Percentiles rank a stretch among this genome's conserved stretches.
These are phyloP conservation scores for Aegilops speltoides DNA, from an alignment of 176 grass and related monocot genomes.

Conservation along the genomic window DNA sequence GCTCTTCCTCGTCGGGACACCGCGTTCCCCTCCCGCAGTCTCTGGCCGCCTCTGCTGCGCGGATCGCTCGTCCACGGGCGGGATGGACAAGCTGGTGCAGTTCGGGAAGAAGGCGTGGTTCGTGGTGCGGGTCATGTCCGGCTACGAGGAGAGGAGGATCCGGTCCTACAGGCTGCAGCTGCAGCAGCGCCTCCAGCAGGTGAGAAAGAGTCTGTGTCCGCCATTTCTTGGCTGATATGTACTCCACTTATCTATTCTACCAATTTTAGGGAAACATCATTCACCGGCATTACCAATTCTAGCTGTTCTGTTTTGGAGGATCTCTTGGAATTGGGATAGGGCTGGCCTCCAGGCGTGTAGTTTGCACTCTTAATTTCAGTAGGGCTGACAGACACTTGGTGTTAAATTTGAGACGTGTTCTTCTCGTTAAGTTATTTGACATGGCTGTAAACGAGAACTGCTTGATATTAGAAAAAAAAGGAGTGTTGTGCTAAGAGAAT, in stretches of 20 bases:
- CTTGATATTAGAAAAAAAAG: neutral
- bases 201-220: neutral
- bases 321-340: neutral
- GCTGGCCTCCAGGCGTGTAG: neutral
- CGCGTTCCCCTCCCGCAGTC: neutral
- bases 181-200: constrained; percentile 67
- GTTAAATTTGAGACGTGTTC: neutral
- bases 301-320: neutral
- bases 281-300: neutral
- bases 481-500: neutral
- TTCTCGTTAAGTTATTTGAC: neutral
- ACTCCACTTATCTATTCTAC: neutral
- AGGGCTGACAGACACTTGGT: neutral
- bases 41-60: neutral
- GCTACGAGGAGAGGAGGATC: constrained; percentile 91
- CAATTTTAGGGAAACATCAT: neutral
- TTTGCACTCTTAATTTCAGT: neutral
- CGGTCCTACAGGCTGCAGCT: constrained; percentile 75
- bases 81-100: constrained; percentile 76
- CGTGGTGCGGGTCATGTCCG: constrained; percentile 70
- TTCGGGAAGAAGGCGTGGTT: constrained; percentile 91
- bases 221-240: neutral
- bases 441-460: neutral
- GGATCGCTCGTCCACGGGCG: neutral
- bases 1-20: neutral